Base-by-base conservation (phyloP, 2,329 filamentous ascomycete species). In the Fusarium sp. region DNA sequence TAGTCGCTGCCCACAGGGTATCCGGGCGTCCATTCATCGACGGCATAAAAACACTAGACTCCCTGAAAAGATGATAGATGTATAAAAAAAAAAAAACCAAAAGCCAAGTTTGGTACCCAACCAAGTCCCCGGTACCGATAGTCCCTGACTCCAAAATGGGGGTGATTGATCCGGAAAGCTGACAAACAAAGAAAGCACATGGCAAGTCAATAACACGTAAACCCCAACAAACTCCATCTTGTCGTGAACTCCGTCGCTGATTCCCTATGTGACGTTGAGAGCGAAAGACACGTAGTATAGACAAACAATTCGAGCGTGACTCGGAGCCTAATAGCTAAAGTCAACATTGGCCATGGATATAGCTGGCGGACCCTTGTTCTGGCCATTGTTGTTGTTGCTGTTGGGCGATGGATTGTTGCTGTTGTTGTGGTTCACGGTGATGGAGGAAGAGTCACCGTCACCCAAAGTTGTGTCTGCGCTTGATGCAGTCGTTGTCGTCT, bases 271-370 rank as follows among this genome's bases (percentile, higher is more conserved):
- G 65, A 68, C 68, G 58, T 67, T 10, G 68, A 52, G 61, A 53
- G 55, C 51, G 58, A 61, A 69, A 64, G 47, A 63, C 53, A 66
- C 49, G 57, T 65, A 62, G 61, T 67, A 66, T 70, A 71, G 61
- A 71, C 63, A 69, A 68, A 66, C 57, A 59, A 66, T 46, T 49
- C 53, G 50, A 52, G 23, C 43, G 31, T 45, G 51, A 41, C 48
- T 32, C 31, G 17, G 17, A 53, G 53, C 58, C 82, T 77, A 88
- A 68, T 88, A 87, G 73, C 81, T 86, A 62, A 88, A 84, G 74
- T 88, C 84, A 65, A 88, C 82, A 70, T 84, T 80, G 57, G 82
- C 84, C 76, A 88, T 80, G 53, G 82, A 83, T 75, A 88, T 77
- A 59, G 82, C 78, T 35, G 83, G 78, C 65, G 84, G 66, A 17